phyloP scores from a whole-genome alignment of 73 alveolate genomes.

The Paramecium sexaurelia region DNA sequence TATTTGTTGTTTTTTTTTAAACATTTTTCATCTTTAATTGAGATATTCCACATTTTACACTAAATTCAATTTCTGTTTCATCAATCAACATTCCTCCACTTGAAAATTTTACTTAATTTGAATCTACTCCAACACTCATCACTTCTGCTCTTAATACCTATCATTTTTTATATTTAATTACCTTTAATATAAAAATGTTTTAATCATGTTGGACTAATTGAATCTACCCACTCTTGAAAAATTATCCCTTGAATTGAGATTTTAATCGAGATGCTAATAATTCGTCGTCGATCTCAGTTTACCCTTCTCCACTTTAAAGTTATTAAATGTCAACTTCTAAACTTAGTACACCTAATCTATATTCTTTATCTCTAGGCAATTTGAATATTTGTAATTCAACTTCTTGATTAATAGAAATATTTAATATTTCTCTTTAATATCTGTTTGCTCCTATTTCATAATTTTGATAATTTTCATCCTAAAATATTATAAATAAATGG shows the following conservation, averaged over 20 bases:
- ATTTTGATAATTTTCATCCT: neutral
- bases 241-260: neutral
- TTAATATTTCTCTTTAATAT: neutral
- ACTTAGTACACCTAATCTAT: neutral
- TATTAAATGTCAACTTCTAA: neutral
- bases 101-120: neutral
- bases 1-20: neutral
- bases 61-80: neutral
- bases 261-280: neutral
- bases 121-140: neutral
- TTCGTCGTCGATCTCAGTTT: conserved; percentile 23
- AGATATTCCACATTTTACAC: neutral
- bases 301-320: neutral
- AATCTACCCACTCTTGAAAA: conserved; percentile 8
- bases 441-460: neutral
- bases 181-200: neutral
- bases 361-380: conserved; percentile 37
- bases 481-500: neutral
- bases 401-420: neutral
- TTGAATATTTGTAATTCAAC: neutral
- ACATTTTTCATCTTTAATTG: conserved; percentile 1
- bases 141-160: neutral
- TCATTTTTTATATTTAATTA: neutral
- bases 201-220: neutral
- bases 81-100: conserved; percentile 2